Base-by-base conservation (phyloP, 2,329 filamentous ascomycete genomes). In the Elsinoe perseae region DNA sequence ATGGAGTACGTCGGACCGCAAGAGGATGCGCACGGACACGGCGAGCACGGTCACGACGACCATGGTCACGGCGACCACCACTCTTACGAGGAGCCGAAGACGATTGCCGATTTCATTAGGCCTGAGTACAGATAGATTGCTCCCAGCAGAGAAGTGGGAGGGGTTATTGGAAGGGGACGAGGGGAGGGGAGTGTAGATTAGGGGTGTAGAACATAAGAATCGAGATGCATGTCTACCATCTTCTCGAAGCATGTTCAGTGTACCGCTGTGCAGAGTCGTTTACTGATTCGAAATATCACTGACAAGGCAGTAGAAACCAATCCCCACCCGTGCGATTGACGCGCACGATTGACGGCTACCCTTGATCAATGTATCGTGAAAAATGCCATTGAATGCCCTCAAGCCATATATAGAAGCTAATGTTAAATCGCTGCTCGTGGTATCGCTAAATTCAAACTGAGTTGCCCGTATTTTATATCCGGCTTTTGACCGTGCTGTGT, bases 21-120 rank as follows among this genome's bases (percentile, higher is more conserved):
- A 70, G 87, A 93, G 63, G 85, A 91, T 71, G 75, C 78, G 67
- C 81, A 88, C 72, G 75, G 77, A 65, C 75, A 73, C 61, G 64
- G 61, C 34, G 61, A 67, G 58, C 60, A 63, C 38, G 63, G 70
- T 52, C 64, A 83, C 69, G 69, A 69, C 59, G 82, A 82, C 70
- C 79, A 83, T 66, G 61, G 36, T n/a, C 57, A 54, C 60, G 75
- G 78, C 66, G 72, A 70, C 59, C 70, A 75, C 66, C 77, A 82
- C 68, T 71, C 74, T 65, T 79, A 79, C 71, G 82, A 85, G 74
- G 89, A 95, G 77, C 89, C 90, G 72, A 95, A 96, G 86, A 95
- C 89, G 66, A 92, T 97, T 72, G 89, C 89, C 75, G 88, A 98
- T 80, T 97, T 82, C 76, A 84, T 98, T 77, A 90, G 88, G 82